These are phyloP conservation scores for Populus hybrid DNA, from an alignment of 441 rosid species.

Conservation along the genomic window DNA sequence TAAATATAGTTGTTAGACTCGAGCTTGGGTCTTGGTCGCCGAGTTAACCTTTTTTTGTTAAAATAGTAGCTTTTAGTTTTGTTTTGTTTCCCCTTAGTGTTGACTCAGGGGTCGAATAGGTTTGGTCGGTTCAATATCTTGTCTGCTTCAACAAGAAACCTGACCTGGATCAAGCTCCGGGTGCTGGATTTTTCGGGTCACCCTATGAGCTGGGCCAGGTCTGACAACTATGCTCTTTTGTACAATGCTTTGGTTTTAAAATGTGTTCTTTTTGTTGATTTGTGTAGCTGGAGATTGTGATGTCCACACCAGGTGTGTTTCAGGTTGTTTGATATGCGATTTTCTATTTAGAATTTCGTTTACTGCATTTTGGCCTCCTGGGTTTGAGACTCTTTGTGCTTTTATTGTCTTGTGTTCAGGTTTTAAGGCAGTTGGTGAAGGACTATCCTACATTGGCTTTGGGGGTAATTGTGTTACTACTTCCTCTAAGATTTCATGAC, in stretches of 20 bases:
- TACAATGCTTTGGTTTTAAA: background rate
- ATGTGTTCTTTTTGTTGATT: conserved; percentile 2
- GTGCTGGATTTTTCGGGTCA: background rate
- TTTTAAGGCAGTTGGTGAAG: conserved; percentile 34
- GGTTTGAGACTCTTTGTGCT: background rate
- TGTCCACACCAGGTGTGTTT: conserved; percentile 54
- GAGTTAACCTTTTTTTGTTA: too few species aligned
- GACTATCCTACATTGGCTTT: conserved; percentile 42
- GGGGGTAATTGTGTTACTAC: conserved; percentile 37
- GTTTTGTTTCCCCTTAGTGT: too few species aligned
- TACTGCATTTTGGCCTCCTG: background rate
- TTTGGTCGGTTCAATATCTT: too few species aligned
- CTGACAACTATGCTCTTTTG: background rate
- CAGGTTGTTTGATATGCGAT: conserved; percentile 32
- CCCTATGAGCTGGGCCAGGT: background rate
- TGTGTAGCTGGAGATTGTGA: conserved; percentile 53
- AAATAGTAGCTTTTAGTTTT: too few species aligned
- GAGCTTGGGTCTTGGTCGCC: too few species aligned
- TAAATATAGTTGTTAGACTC: too few species aligned
- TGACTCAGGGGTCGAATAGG: too few species aligned
- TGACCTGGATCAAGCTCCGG: background rate
- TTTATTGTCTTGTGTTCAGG: conserved; percentile 26
- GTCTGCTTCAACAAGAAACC: too few species aligned
- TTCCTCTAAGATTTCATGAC: background rate
- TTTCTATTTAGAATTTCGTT: conserved; percentile 1